Evolutionary conservation across 768 basidiomycete species (phyloP).

Genomic region (Xanthoconium stramineum): DNA sequence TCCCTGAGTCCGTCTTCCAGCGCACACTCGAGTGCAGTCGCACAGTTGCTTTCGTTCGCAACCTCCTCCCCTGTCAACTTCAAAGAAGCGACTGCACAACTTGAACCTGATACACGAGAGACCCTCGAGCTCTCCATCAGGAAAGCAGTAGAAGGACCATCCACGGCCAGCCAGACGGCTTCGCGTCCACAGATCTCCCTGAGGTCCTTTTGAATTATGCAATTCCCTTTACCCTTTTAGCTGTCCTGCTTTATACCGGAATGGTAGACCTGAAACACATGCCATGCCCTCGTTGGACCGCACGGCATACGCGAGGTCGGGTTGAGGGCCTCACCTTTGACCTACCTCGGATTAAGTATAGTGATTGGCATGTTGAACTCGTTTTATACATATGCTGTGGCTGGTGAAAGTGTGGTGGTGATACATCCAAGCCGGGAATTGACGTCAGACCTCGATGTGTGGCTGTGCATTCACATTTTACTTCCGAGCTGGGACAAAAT

Average conservation of each 20-base stretch:
- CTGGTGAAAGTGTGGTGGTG: background rate
- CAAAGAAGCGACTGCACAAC: constrained; percentile 74
- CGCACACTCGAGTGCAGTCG: constrained; percentile 56
- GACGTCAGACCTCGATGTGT: too few relatives aligned
- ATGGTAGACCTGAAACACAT: background rate
- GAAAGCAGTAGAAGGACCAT: constrained; percentile 58
- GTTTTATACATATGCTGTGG: background rate
- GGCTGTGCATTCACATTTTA: too few relatives aligned
- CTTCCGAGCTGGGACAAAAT: too few relatives aligned
- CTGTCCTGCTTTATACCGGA: constrained; percentile 1
- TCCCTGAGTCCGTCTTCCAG: constrained; percentile 39
- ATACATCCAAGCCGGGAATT: background rate
- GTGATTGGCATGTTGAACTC: too few relatives aligned
- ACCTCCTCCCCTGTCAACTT: constrained; percentile 70
- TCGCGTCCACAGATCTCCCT: constrained; percentile 78
- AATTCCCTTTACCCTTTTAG: background rate
- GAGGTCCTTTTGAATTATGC: constrained; percentile 52
- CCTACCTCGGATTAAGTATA: background rate
- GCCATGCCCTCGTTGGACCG: too few relatives aligned
- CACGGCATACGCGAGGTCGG: too few relatives aligned
- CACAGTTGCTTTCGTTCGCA: constrained; percentile 71
- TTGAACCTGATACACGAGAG: constrained; percentile 57
- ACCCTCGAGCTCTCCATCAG: constrained; percentile 76
- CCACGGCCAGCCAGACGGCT: constrained; percentile 33
- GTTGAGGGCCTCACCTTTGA: background rate